These are phyloP conservation scores for Magnusiomyces sp. DNA, from an alignment of 1,139 yeast genomes.

Conservation along the genomic window DNA sequence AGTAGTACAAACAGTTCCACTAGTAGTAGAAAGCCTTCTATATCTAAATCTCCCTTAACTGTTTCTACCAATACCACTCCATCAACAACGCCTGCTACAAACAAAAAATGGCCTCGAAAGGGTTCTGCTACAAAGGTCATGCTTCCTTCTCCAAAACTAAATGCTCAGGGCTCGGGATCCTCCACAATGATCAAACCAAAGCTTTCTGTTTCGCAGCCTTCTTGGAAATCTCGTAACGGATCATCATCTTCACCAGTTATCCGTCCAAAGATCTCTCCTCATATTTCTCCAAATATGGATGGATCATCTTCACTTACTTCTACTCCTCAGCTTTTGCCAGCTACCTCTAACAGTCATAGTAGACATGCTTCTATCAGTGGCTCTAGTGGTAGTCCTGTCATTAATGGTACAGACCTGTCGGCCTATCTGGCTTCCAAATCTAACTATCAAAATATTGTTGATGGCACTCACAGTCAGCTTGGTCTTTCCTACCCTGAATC, in stretches of 20 bases:
- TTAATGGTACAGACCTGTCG: slow-evolving; percentile 21
- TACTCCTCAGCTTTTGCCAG: not conserved
- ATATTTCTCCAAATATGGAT: slow-evolving; percentile 15
- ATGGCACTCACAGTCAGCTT: slow-evolving; percentile 36
- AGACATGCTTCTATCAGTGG: slow-evolving; percentile 9
- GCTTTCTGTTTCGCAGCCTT: slow-evolving; percentile 13
- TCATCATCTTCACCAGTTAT: slow-evolving; percentile 21
- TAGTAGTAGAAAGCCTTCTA: not conserved
- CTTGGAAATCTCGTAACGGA: slow-evolving; percentile 9
- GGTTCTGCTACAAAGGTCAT: not conserved
- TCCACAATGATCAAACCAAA: slow-evolving; percentile 9
- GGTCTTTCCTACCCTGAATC: slow-evolving; percentile 37
- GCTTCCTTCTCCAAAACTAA: slow-evolving; percentile 5
- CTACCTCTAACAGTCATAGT: slow-evolving; percentile 7
- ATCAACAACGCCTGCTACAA: slow-evolving; percentile 12
- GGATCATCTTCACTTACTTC: slow-evolving; percentile 4
- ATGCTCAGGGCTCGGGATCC: not conserved
- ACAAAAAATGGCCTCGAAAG: slow-evolving; percentile 5
- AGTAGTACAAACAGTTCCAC: not conserved
- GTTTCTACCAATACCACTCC: slow-evolving; percentile 8
- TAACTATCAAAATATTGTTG: slow-evolving; percentile 38
- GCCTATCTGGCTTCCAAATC: slow-evolving; percentile 34
- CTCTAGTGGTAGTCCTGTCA: slow-evolving; percentile 2
- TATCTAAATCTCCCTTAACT: slow-evolving; percentile 12
- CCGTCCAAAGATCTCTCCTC: slow-evolving; percentile 22